Evolutionary conservation across 2,329 filamentous ascomycete species (phyloP), one percentile per base, ranked within the genome.

Genomic region (Penicillium sp.): DNA sequence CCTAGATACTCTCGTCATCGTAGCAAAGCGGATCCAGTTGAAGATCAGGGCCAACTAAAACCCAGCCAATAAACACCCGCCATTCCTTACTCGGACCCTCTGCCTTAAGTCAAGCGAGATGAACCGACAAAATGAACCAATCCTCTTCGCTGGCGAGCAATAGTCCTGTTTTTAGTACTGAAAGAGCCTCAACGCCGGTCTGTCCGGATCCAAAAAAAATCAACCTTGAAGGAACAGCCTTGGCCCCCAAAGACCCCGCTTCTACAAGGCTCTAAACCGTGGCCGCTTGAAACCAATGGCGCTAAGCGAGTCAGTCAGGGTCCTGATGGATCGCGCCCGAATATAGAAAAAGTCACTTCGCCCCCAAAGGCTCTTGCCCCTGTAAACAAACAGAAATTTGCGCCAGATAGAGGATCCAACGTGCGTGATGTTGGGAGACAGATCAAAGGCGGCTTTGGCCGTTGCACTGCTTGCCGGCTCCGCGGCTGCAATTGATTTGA

Each of bases 401-500:
- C 14, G 18, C 14, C 39, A 21, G 23, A 23, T 18, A 14, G 23
- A 16, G 16, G 23, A 28, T 18, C 13, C 26, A 23, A 31, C 28
- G 6, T 16, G 24, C 23, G 8, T 11, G 8, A 45, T 45, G 42
- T 21, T 45, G 16, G 42, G 42, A 19, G 26, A 9, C 13, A 31
- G 4, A 21, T 33, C 14, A 26, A 45, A 31, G 42, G 11, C 42
- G 42, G 42, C 26, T 4, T 8, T 45, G 11, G 28, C 42, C 26
- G 18, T n/a, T 11, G 3, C 42, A 14, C 18, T 45, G 28, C 18
- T 45, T n/a, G 42, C 42, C 21, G 26, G 42, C 10, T 45, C 42
- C 3, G 42, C 42, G 13, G 28, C 16, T 16, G 51, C 51, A 6
- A 53, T 53, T 37, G 29, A 42, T 18, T 36, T 53, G 51, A 37